Evolutionary conservation across 768 basidiomycete species (phyloP), one percentile per base, ranked within the genome.

Genomic region (Boletus edulis): DNA sequence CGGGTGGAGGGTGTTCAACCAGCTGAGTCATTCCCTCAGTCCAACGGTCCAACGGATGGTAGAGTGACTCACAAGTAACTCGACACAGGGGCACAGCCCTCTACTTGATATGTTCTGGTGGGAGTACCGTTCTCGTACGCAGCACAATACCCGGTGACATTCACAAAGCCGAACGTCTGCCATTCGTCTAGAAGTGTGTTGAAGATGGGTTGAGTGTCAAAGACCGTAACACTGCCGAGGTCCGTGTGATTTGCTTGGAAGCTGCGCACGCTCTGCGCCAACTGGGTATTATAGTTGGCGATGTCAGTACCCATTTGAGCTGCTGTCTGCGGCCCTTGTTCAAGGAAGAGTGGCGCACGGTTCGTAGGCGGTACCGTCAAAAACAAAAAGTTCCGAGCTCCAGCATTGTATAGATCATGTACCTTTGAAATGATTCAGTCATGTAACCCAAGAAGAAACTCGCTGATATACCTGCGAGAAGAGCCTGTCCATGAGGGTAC

Each of bases 311-410:
- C 63, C 54, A 78, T 71, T n/a, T 59, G 56, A 0, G 62, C 44
- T 37, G 67, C 68, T 31, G 60, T 62, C 6, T 50, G 47, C 0
- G 58, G 15, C 12, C 78, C 78, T 60, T 75, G 75, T 46, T 65
- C 66, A 29, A 78, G 9, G 56, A 81, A 81, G 55, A 85, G 68
- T 68, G 84, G 84, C 5, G 83, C 75, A 32, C 82, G 74, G 49
- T 85, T 69, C n/a, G 77, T 73, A 2, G 83, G 82, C 4, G 84
- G 84, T 15, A 86, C 82, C 32, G 79, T 84, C 49, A 85, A 73
- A 70, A 85, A 82, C 17, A 85, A 68, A 71, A 85, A 86, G 52
- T 81, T 82, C 37, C 85, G 74, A 9, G 78, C 86, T 17, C 86
- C 86, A 5, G 42, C 51, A n/a, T 51, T n/a, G 42, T 64, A 62